These are phyloP conservation scores for Mycena indigotica DNA, from an alignment of 768 basidiomycete species.

Conservation along the genomic window DNA sequence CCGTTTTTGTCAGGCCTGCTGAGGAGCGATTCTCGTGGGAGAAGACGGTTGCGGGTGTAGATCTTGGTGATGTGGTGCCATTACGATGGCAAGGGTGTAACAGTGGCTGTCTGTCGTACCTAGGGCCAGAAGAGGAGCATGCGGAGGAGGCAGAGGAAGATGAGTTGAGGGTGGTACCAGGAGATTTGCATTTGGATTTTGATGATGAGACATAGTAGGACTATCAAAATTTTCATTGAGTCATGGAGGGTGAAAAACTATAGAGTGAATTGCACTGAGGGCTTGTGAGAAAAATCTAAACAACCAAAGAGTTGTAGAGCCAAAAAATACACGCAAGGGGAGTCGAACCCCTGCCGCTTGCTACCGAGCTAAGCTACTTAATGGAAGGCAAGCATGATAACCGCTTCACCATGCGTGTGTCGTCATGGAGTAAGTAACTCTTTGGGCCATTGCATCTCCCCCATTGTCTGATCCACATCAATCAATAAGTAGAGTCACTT, in stretches of 20 bases:
- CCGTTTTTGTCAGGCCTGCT: conserved; percentile 55
- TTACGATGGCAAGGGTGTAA: conserved; percentile 71
- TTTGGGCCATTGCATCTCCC: too few relatives aligned
- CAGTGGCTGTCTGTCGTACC: conserved; percentile 62
- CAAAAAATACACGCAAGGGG: conserved; percentile 61
- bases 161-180: too few relatives aligned
- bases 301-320: too few relatives aligned
- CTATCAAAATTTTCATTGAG: too few relatives aligned
- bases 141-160: conserved; percentile 12
- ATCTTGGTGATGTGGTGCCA: conserved; percentile 58
- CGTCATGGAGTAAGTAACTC: too few relatives aligned
- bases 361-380: conserved; percentile 30
- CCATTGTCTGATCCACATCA: too few relatives aligned
- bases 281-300: too few relatives aligned
- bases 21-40: conserved; percentile 75
- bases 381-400: conserved; percentile 93
- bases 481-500: too few relatives aligned
- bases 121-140: conserved; percentile 35
- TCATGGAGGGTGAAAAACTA: too few relatives aligned
- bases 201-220: too few relatives aligned
- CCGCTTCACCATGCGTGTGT: conserved; percentile 76
- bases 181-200: conserved; percentile 1
- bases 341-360: conserved; percentile 80
- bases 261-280: too few relatives aligned
- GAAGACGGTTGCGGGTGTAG: conserved; percentile 48